Percentiles rank a stretch among this genome's conserved stretches.
Conservation (phyloP, 169 alveolate genomes). For the Eimeria falciformis region DNA sequence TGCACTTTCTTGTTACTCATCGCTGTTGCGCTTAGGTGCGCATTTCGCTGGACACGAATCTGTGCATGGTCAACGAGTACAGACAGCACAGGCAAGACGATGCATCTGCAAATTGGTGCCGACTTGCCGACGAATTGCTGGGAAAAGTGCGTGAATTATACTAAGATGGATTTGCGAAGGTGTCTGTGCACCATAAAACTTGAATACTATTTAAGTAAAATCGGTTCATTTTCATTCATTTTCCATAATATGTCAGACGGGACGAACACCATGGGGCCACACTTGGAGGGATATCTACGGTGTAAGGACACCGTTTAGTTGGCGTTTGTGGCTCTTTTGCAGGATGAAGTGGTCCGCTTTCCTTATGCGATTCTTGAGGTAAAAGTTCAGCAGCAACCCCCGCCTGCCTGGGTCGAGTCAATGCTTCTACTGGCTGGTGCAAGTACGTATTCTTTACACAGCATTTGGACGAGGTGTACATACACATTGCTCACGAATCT, state of each 20-base stretch:
- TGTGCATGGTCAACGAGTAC: slow-evolving; percentile 85
- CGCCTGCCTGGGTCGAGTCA: slow-evolving; percentile 83
- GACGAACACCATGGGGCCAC: too few relatives aligned
- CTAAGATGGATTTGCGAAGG: neutral
- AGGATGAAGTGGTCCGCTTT: slow-evolving; percentile 82
- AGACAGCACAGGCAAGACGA: slow-evolving; percentile 74
- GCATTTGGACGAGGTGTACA: too few relatives aligned
- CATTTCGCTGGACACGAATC: slow-evolving; percentile 86
- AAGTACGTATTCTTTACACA: slow-evolving; percentile 10
- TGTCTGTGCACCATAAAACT: too few relatives aligned
- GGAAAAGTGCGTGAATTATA: slow-evolving; percentile 78
- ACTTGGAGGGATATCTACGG: too few relatives aligned
- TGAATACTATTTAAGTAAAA: too few relatives aligned
- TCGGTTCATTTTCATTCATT: too few relatives aligned
- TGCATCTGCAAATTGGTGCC: slow-evolving; percentile 83
- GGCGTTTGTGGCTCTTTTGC: neutral
- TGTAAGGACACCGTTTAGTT: too few relatives aligned
- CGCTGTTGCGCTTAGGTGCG: slow-evolving; percentile 79
- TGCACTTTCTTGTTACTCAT: too few relatives aligned
- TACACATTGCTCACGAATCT: too few relatives aligned
- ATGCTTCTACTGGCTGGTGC: slow-evolving; percentile 75
- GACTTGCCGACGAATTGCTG: slow-evolving; percentile 85
- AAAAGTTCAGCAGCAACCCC: slow-evolving; percentile 79
- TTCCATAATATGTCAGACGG: too few relatives aligned
- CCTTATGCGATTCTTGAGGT: slow-evolving; percentile 84